Conservation (phyloP, 1,139 yeast genomes). For the Suhomyces maxii region DNA sequence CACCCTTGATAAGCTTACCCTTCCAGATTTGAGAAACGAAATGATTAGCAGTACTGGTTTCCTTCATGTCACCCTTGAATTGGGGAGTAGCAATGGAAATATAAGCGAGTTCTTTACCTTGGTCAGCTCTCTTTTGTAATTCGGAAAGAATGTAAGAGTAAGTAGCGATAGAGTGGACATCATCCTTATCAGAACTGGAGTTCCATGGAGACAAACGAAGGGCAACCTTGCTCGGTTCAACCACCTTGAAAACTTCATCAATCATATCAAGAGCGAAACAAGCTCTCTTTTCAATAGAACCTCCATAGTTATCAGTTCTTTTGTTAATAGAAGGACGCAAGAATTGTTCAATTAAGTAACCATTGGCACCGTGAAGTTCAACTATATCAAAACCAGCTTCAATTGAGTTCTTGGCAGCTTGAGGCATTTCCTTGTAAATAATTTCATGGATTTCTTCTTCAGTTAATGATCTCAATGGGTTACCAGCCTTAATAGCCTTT, state of each 20-base stretch:
- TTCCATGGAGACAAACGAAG: constrained; percentile 15
- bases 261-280: constrained; percentile 56
- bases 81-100: constrained; percentile 13
- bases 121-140: constrained; percentile 37
- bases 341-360: constrained; percentile 65
- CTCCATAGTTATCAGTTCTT: constrained; percentile 69
- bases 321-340: constrained; percentile 46
- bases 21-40: constrained; percentile 32
- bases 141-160: constrained; percentile 34
- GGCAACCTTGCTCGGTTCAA: constrained; percentile 13
- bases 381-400: constrained; percentile 68
- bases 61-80: constrained; percentile 14
- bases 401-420: constrained; percentile 49
- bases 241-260: constrained; percentile 18
- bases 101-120: constrained; percentile 31
- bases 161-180: constrained; percentile 23
- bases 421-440: constrained; percentile 32
- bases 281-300: constrained; percentile 64
- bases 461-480: constrained; percentile 42
- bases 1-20: constrained; percentile 39
- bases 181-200: constrained; percentile 22
- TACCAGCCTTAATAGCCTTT: constrained; percentile 29
- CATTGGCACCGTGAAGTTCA: constrained; percentile 72
- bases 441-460: constrained; percentile 41
- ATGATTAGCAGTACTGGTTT: constrained; percentile 16